A percentile compares a stretch with the other conserved stretches of the same genome.
These are phyloP conservation scores for Gastrolobium bilobum DNA, from an alignment of 306 rosid species.

Conservation along the genomic window DNA sequence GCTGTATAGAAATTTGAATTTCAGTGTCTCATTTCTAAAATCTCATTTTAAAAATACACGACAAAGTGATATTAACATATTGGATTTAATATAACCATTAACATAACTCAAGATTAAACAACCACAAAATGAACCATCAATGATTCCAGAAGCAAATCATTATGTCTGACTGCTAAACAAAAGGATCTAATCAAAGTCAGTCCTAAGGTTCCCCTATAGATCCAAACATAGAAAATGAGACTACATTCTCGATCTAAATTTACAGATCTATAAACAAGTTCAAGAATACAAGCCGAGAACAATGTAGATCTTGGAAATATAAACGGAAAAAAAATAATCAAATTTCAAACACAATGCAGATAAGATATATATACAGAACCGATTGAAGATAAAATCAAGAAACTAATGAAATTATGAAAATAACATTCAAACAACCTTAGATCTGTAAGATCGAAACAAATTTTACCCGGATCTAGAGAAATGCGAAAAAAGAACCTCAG, in stretches of 20 bases:
- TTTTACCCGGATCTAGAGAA: neutral
- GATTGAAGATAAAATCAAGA: neutral
- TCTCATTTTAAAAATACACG: neutral
- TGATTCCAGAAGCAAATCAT: neutral
- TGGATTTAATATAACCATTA: neutral
- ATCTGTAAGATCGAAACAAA: neutral
- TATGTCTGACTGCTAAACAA: neutral
- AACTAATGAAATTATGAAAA: neutral
- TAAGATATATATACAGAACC: too few relatives aligned
- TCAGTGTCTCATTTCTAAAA: neutral
- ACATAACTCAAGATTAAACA: too few relatives aligned
- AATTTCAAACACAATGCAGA: neutral
- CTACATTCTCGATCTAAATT: neutral
- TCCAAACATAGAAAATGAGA: neutral
- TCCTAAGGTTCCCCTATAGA: neutral
- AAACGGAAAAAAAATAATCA: neutral
- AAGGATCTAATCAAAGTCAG: neutral
- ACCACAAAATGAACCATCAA: too few relatives aligned
- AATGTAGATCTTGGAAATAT: neutral
- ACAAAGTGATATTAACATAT: neutral
- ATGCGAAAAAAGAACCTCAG: neutral
- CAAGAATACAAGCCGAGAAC: neutral
- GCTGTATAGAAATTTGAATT: slow-evolving; percentile 47
- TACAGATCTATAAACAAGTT: neutral
- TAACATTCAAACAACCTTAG: neutral